phyloP scores from a whole-genome alignment of 768 basidiomycete genomes.

The Jaapia argillacea region DNA sequence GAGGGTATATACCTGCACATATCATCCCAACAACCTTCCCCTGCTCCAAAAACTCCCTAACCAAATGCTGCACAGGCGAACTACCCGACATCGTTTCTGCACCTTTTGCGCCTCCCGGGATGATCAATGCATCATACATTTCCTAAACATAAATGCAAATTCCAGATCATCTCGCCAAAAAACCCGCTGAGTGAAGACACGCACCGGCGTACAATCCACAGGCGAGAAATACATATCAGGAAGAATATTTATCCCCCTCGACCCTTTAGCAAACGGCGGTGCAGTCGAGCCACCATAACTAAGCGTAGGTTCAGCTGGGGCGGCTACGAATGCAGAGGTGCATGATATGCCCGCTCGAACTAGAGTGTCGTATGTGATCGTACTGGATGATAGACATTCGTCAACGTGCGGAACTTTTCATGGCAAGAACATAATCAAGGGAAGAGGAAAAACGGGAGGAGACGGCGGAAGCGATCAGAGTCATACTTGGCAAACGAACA shows the following conservation, averaged over 20 bases:
- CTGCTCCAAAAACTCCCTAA: conserved; percentile 42
- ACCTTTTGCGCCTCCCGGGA: conserved; percentile 74
- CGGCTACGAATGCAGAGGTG: conserved; percentile 52
- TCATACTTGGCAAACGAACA: no score
- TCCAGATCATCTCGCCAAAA: conserved; percentile 6
- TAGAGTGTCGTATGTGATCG: conserved; percentile 74
- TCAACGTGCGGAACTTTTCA: neutral
- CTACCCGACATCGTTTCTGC: conserved; percentile 62
- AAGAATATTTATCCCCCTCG: conserved; percentile 63
- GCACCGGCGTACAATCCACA: conserved; percentile 10
- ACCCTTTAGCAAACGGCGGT: conserved; percentile 49
- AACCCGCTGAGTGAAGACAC: conserved; percentile 7
- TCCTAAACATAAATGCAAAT: conserved; percentile 29
- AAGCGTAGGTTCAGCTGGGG: conserved; percentile 7
- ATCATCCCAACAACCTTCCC: conserved; percentile 73
- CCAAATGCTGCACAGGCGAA: conserved; percentile 48
- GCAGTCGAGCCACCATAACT: conserved; percentile 16
- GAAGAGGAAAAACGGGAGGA: conserved; percentile 1
- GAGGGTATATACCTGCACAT: conserved; percentile 54
- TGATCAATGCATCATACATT: conserved; percentile 55
- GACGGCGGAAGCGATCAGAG: neutral
- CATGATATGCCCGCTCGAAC: conserved; percentile 63
- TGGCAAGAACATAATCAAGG: neutral
- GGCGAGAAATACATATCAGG: conserved; percentile 39
- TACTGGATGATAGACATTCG: conserved; percentile 32